Conservation (phyloP, 768 basidiomycete genomes). For the Podaxis carcinomalis region DNA sequence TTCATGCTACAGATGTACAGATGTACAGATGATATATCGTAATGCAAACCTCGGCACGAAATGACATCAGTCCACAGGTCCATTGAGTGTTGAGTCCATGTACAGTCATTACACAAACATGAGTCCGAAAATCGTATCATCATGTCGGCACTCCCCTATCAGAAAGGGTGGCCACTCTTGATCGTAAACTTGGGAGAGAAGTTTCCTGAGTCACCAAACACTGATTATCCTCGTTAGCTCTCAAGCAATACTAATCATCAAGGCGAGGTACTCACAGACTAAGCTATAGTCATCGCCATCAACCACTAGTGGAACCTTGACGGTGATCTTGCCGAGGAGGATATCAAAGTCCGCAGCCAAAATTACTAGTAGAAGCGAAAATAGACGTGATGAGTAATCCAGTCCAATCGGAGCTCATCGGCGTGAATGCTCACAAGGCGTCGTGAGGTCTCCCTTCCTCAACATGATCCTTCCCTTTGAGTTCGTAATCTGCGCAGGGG, state of each 20-base stretch:
- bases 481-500: constrained; percentile 49
- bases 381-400: background rate
- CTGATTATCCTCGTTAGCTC: constrained; percentile 13
- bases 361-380: constrained; percentile 16
- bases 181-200: constrained; percentile 8
- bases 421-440: constrained; percentile 21
- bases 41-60: no score
- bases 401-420: background rate
- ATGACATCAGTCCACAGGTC: no score
- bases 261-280: constrained; percentile 29
- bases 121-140: no score
- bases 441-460: constrained; percentile 28
- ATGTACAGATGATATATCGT: no score
- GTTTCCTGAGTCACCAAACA: constrained; percentile 31
- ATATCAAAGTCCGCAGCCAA: constrained; percentile 35
- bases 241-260: background rate
- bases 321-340: constrained; percentile 25
- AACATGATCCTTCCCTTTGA: constrained; percentile 36
- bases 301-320: constrained; percentile 30
- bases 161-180: background rate
- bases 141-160: background rate
- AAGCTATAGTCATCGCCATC: constrained; percentile 31
- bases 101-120: no score
- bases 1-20: no score
- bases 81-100: no score